Evolutionary conservation across 192 early-diverging fungal genomes (phyloP).

Genomic region (Pilaira anomala): DNA sequence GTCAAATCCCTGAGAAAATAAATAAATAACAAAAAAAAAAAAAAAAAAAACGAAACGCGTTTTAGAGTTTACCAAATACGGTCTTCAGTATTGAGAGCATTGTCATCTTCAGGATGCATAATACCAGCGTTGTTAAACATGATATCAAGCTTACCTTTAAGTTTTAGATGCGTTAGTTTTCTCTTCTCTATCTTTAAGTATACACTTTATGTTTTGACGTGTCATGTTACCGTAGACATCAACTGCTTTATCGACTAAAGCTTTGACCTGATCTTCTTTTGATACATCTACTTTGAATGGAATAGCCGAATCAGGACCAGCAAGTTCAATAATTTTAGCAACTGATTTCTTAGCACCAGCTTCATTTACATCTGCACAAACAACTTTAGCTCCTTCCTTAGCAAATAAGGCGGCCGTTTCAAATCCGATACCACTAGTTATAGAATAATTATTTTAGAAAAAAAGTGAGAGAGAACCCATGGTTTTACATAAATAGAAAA

Average conservation of each 20-base stretch:
- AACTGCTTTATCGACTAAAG: slow-evolving; percentile 63
- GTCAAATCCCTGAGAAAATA: slow-evolving; percentile 51
- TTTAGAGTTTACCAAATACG: slow-evolving; percentile 61
- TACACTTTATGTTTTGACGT: neutral
- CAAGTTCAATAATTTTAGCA: slow-evolving; percentile 47
- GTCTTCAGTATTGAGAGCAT: slow-evolving; percentile 73
- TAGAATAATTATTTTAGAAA: neutral
- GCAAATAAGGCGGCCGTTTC: slow-evolving; percentile 75
- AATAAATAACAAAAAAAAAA: neutral
- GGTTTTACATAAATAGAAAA: neutral
- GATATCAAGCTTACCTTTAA: slow-evolving; percentile 67
- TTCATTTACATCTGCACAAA: slow-evolving; percentile 75
- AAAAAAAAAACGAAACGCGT: neutral
- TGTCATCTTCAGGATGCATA: slow-evolving; percentile 78
- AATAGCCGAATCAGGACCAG: slow-evolving; percentile 49
- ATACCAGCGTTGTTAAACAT: slow-evolving; percentile 90
- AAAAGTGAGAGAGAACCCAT: neutral
- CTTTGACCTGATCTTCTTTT: slow-evolving; percentile 68
- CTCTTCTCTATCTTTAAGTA: too few relatives aligned
- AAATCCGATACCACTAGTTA: slow-evolving; percentile 80
- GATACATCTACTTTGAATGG: slow-evolving; percentile 68
- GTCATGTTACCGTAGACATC: slow-evolving; percentile 57
- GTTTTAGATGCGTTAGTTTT: neutral
- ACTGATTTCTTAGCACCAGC: slow-evolving; percentile 51
- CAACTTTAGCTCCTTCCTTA: slow-evolving; percentile 73